Percentiles rank a stretch among this genome's conserved stretches.
Conservation (phyloP, 228 moss, liverwort and hornwort species). For the Sphagnum fallax region DNA sequence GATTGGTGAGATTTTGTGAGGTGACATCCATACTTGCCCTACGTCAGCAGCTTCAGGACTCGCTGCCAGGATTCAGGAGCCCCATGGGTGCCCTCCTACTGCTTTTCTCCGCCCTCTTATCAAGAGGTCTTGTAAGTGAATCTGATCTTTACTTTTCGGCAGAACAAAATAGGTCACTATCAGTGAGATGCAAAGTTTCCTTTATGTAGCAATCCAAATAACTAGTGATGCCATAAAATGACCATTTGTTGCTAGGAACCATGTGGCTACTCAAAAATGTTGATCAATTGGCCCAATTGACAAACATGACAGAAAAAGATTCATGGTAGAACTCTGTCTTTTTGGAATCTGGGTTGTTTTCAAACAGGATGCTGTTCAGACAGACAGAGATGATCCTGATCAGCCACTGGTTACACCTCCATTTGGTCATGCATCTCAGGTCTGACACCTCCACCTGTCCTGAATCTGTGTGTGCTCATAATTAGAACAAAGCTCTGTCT, state of each 20-base stretch:
- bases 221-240: too few species aligned
- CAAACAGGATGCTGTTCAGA: slow-evolving; percentile 84
- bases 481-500: too few species aligned
- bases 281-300: too few species aligned
- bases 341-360: slow-evolving; percentile 1
- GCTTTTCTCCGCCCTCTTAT: slow-evolving; percentile 82
- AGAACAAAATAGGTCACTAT: too few species aligned
- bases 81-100: slow-evolving; percentile 90
- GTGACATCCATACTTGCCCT: slow-evolving; percentile 66
- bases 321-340: too few species aligned
- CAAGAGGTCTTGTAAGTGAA: slow-evolving; percentile 84
- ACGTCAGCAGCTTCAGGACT: slow-evolving; percentile 56
- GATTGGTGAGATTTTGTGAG: slow-evolving; percentile 64
- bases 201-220: too few species aligned
- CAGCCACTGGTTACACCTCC: slow-evolving; percentile 93
- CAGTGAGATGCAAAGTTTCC: too few species aligned
- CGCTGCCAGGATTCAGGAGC: slow-evolving; percentile 85
- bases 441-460: not conserved
- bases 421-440: slow-evolving; percentile 99
- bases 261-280: too few species aligned
- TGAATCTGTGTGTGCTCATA: too few species aligned
- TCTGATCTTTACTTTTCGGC: not conserved
- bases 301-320: too few species aligned
- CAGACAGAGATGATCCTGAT: slow-evolving; percentile 96
- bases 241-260: too few species aligned